Evolutionary conservation across 2,329 filamentous ascomycete species (phyloP), one percentile per base, ranked within the genome.

Genomic region (Lecanoromycetidae sp.): DNA sequence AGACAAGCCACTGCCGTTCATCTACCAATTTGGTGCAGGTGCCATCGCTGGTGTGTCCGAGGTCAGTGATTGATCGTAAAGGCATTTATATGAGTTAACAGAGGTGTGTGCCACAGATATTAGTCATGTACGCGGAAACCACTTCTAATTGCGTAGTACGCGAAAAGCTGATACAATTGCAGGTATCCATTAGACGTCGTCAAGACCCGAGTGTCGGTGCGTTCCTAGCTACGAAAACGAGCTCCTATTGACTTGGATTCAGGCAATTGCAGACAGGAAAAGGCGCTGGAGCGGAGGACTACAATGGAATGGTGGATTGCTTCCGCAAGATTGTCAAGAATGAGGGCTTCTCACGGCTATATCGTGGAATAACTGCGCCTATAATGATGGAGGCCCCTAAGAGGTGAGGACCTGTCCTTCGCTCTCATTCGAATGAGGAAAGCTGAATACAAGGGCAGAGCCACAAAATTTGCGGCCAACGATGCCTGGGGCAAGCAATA

Each of bases 131-230:
- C 62, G n/a, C 51, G 29, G 22, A 5, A 30, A 35, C 17, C 23
- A 1, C 17, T 19, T 10, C 7, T 25, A 32, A 8, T 10, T 8
- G 10, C 39, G 34, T 12, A 13, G 9, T 10, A 23, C 12, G 9
- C 30, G 33, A 19, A 10, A 26, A 55, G 54, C 55, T 53, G 53
- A 50, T 49, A 50, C 49, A 57, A 25, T 58, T 61, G 57, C 64
- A 95, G 88, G 91, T 98, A 98, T 73, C 91, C 91, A 57, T 75
- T 98, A 66, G 91, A 98, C 66, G 91, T 98, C 50, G 87, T 96
- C 67, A 96, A 96, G 77, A 96, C 91, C 55, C 77, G 52, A 37
- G 52, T 54, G 50, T 52, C 32, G 43, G 46, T 50, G 8, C 25
- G 9, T 8, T 13, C 15, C 33, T 34, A 19, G 22, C 22, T n/a